phyloP scores from a whole-genome alignment of 2,329 filamentous ascomycete species.

The Pestalotiopsis sp. region DNA sequence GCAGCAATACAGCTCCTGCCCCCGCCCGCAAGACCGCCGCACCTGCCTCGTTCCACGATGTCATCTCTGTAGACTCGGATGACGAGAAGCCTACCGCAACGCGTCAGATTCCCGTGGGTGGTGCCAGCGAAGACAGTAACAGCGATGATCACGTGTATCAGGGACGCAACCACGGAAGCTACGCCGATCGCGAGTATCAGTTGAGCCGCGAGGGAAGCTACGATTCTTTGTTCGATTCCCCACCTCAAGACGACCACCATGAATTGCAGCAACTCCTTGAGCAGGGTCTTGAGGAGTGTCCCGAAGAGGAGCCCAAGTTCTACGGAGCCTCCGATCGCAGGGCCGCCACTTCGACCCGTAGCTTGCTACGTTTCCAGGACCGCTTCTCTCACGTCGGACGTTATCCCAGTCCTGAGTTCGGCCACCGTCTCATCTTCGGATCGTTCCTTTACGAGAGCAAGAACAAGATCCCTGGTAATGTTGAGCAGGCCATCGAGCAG shows the following conservation, averaged over 20 bases:
- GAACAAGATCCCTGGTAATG: neutral
- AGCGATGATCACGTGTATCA: too few relatives aligned
- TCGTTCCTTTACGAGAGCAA: conserved; percentile 12
- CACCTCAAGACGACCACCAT: neutral
- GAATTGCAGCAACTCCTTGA: neutral
- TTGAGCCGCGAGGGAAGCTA: too few relatives aligned
- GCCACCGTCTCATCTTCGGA: conserved; percentile 18
- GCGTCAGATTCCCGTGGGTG: neutral
- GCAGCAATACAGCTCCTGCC: neutral
- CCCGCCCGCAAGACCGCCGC: neutral
- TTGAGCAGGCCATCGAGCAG: neutral
- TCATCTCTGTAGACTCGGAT: neutral
- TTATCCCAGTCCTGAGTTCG: conserved; percentile 7
- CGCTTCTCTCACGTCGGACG: neutral
- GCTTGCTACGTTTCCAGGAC: conserved; percentile 10
- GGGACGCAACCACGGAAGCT: too few relatives aligned
- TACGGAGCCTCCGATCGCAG: neutral
- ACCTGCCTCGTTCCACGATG: neutral
- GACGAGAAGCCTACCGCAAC: neutral
- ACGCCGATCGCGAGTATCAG: too few relatives aligned
- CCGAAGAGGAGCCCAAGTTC: neutral
- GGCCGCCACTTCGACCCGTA: neutral
- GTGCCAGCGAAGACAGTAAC: too few relatives aligned
- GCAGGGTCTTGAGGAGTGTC: neutral
- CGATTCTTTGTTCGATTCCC: too few relatives aligned